Conservation (phyloP, 441 rosid genomes). For the Cnidoscolus chayamansa region DNA sequence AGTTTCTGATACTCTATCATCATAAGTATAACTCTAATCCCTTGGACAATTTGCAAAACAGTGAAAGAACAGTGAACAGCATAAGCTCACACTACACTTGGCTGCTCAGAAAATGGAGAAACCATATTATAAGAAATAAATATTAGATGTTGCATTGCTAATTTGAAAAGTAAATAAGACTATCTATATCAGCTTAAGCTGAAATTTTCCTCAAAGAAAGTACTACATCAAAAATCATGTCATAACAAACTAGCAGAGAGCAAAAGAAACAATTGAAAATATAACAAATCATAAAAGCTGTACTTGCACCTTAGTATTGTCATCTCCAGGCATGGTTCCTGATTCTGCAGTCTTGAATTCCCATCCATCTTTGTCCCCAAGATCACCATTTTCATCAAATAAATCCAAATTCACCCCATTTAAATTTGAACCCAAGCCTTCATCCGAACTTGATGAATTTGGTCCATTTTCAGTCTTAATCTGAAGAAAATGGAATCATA, state of each 20-base stretch:
- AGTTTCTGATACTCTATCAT: not conserved
- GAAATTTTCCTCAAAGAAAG: not conserved
- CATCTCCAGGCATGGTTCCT: constrained; percentile 28
- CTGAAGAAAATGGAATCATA: constrained; percentile 12
- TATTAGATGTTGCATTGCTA: not conserved
- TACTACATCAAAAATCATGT: not conserved
- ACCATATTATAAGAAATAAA: not conserved
- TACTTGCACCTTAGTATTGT: constrained; percentile 29
- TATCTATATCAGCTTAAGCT: not conserved
- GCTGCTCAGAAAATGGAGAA: not conserved
- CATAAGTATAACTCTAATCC: not conserved
- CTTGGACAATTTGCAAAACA: not conserved
- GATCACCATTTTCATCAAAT: constrained; percentile 25
- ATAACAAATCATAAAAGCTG: not conserved
- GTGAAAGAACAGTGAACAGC: not conserved
- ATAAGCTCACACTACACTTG: not conserved
- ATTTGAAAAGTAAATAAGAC: constrained; percentile 1
- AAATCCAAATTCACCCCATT: constrained; percentile 24
- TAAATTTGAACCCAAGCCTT: constrained; percentile 14
- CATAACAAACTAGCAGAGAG: not conserved
- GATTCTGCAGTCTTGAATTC: constrained; percentile 52
- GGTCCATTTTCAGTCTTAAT: constrained; percentile 11
- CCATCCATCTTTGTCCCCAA: constrained; percentile 29
- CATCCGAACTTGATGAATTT: constrained; percentile 31
- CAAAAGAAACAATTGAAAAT: not conserved